Conservation (phyloP, 2,329 filamentous ascomycete species). For the Penicillium italicum region DNA sequence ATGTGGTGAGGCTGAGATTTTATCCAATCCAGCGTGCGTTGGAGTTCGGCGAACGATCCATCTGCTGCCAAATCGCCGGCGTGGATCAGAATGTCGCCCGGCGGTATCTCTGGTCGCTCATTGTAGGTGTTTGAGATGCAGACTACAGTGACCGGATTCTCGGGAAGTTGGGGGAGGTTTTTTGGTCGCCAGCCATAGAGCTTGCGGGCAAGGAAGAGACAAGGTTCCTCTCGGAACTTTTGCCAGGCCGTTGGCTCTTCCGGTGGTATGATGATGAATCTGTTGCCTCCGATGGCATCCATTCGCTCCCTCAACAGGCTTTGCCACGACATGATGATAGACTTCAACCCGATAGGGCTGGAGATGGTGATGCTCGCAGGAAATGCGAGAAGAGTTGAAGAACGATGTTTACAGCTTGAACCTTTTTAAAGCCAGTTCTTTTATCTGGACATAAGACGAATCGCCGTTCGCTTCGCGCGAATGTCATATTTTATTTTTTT, state of each 20-base stretch:
- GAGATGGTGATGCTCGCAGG: background rate
- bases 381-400: background rate
- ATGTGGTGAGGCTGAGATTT: background rate
- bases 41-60: background rate
- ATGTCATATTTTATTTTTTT: background rate
- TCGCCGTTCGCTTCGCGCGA: background rate
- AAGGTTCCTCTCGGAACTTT: background rate
- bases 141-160: background rate
- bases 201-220: constrained; percentile 1
- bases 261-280: background rate
- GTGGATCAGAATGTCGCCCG: background rate
- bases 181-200: background rate
- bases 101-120: background rate
- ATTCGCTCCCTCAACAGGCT: no score
- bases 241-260: background rate
- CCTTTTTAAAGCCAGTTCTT: no score
- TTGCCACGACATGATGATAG: no score
- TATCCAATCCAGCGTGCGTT: background rate
- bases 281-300: no score
- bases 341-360: background rate
- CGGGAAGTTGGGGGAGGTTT: background rate
- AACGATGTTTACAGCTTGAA: background rate
- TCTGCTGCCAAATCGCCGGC: background rate
- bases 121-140: background rate
- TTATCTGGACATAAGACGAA: no score